Percentiles rank a stretch among this genome's conserved stretches.
These are phyloP conservation scores for Acacia confusa DNA, from an alignment of 306 rosid species.

Conservation along the genomic window DNA sequence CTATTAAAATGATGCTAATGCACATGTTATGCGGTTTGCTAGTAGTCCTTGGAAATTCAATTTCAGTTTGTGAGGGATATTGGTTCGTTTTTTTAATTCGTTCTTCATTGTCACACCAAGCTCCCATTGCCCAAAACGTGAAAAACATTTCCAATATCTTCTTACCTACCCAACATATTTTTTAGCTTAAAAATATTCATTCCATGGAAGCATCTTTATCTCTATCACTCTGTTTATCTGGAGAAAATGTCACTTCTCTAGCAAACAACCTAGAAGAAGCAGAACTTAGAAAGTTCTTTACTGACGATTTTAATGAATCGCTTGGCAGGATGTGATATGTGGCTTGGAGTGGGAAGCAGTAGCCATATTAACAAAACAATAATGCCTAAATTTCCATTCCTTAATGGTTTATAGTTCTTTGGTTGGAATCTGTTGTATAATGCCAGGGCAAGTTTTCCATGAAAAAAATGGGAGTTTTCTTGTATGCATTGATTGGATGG, in stretches of 20 bases:
- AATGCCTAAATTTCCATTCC: constrained; percentile 23
- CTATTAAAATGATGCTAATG: neutral
- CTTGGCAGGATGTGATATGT: constrained; percentile 80
- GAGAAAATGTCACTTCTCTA: neutral
- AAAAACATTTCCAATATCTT: neutral
- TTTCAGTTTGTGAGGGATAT: neutral
- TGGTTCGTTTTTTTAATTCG: too few species aligned
- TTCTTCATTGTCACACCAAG: too few species aligned
- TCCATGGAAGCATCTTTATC: neutral
- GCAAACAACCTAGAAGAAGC: neutral
- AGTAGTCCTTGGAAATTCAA: neutral
- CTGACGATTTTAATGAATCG: constrained; percentile 29
- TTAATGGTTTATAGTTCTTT: constrained; percentile 15
- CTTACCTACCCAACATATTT: neutral
- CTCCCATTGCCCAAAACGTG: neutral
- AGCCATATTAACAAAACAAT: constrained; percentile 66
- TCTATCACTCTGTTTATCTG: neutral
- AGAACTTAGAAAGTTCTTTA: neutral
- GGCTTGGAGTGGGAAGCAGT: constrained; percentile 95
- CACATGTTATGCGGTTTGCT: neutral
- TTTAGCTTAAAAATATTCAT: neutral
- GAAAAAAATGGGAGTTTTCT: constrained; percentile 21
- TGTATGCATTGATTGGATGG: neutral
- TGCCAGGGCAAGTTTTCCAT: neutral
- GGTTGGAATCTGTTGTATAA: constrained; percentile 18